Base-by-base conservation (phyloP, 1,284 basidiomycete species). In the Ganoderma lucidum region DNA sequence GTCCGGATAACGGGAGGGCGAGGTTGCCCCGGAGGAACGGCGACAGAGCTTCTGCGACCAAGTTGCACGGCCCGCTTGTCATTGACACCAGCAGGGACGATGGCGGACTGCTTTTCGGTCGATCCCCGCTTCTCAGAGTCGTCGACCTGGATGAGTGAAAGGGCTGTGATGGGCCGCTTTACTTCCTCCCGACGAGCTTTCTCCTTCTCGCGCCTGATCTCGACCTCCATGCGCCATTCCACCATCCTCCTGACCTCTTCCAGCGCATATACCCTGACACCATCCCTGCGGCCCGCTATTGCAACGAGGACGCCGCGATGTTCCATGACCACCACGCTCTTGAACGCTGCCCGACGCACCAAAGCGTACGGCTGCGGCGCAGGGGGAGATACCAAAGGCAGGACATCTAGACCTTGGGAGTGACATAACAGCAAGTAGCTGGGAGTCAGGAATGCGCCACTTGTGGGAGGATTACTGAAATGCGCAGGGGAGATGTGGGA, bases 241-340 rank as follows among this genome's bases (percentile, higher is more conserved):
- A 95, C 89, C 6, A 90, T 91, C 75, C 90, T 92, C 78, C 90
- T 91, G 28, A 95, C 87, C 75, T 95, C 93, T 70, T 95, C 93
- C 23, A 95, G 81, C 15, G 93, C 93, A 78, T 95, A 95, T 32
- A 95, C 93, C 53, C 93, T 86, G 51, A 95, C 93, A 2, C 93
- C 93, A 73, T 95, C 93, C 74, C 93, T 83, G 70, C 93, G 83
- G 17, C 93, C 93, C 15, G 93, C 93, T 71, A 95, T 94, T 19
- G 93, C 93, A 15, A 95, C 93, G 28, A 95, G 82, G 2, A 95
- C 93, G 10, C 93, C 93, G 42, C 93, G 89, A 75, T 95, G 92
- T 75, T 95, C 93, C 93, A 95, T 95, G 19, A 95, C 90, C 0
- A 95, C 91, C n/a, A 95, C 90, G 68, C 87, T 89, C 78, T 94